phyloP scores from a whole-genome alignment of 1,139 yeast genomes.

The Protomyces macrosporus region DNA sequence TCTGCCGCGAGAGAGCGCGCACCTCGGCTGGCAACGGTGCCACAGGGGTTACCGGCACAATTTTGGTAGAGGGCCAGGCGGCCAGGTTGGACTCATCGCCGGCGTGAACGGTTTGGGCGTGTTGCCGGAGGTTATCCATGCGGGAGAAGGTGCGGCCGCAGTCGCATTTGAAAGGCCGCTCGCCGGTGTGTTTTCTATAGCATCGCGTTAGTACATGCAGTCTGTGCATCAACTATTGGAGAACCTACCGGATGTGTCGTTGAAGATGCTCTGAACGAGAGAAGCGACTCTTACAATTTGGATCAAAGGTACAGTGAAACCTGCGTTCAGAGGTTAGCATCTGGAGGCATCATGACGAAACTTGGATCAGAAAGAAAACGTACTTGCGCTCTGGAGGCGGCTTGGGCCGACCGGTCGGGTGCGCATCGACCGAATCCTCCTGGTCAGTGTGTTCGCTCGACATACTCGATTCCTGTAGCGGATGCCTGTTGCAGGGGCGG shows the following conservation, averaged over 20 bases:
- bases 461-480: too few species aligned
- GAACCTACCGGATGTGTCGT: slow-evolving; percentile 55
- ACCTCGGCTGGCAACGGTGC: background rate
- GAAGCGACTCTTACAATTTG: slow-evolving; percentile 82
- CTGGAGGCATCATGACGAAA: background rate
- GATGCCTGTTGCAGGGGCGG: too few species aligned
- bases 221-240: too few species aligned
- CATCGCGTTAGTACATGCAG: background rate
- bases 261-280: slow-evolving; percentile 88
- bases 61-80: background rate
- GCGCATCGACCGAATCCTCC: background rate
- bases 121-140: slow-evolving; percentile 84
- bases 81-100: slow-evolving; percentile 37
- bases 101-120: slow-evolving; percentile 91
- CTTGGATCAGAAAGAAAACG: background rate
- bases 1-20: background rate
- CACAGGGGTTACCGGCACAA: background rate
- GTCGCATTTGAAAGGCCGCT: slow-evolving; percentile 85
- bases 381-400: background rate
- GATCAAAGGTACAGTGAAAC: slow-evolving; percentile 46
- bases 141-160: slow-evolving; percentile 79
- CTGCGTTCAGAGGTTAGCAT: slow-evolving; percentile 64
- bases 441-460: too few species aligned
- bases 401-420: background rate
- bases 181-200: slow-evolving; percentile 85